Conservation (phyloP, 2,329 filamentous ascomycete species). For the Penicillium oxalicum region DNA sequence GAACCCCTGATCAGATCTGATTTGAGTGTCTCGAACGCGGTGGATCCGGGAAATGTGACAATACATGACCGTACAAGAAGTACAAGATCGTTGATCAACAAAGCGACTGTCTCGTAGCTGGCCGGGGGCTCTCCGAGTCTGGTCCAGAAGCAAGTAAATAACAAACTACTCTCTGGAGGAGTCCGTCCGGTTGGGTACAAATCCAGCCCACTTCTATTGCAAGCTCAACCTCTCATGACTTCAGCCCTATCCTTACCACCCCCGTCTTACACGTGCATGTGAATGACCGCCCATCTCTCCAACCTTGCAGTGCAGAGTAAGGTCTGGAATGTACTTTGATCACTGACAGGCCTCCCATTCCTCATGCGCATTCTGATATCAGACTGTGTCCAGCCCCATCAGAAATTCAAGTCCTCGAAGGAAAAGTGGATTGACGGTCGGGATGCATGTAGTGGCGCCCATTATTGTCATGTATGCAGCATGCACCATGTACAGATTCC, state of each 20-base stretch:
- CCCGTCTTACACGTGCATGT: not conserved
- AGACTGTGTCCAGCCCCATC: too few species aligned
- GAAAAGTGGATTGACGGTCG: not conserved
- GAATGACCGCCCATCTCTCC: not conserved
- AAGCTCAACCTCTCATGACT: not conserved
- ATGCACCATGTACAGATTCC: conserved; percentile 16
- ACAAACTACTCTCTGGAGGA: too few species aligned
- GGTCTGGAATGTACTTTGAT: too few species aligned
- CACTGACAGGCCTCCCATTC: too few species aligned
- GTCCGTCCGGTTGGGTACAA: too few species aligned
- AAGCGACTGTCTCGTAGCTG: not conserved
- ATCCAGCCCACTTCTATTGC: too few species aligned
- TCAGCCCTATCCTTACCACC: not conserved
- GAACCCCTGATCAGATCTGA: conserved; percentile 17
- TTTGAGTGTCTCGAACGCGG: conserved; percentile 7
- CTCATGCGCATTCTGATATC: too few species aligned
- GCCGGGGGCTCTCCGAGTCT: too few species aligned
- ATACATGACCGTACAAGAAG: conserved; percentile 10
- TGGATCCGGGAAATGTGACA: conserved; percentile 8
- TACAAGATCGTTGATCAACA: conserved; percentile 13
- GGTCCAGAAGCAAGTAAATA: too few species aligned
- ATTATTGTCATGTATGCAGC: conserved; percentile 1
- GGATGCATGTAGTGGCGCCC: too few species aligned
- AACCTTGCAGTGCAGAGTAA: not conserved
- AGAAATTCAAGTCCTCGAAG: not conserved